These are phyloP conservation scores for Obba rivulosa DNA, from an alignment of 768 basidiomycete species.

Conservation along the genomic window DNA sequence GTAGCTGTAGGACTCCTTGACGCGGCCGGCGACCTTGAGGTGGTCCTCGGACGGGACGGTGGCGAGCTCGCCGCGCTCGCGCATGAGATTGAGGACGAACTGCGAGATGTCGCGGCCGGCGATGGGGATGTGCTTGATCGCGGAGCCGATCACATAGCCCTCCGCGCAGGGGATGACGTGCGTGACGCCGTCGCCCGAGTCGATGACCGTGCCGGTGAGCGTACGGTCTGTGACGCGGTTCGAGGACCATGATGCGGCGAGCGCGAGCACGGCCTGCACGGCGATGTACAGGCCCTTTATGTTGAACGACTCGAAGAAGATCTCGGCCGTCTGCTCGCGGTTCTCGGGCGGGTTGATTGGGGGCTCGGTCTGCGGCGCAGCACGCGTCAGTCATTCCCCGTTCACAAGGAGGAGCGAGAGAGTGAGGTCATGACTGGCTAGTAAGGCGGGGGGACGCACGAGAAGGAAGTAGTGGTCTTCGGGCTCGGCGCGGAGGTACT, in stretches of 20 bases:
- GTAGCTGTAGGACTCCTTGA: constrained; percentile 98
- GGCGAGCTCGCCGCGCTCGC: constrained; percentile 90
- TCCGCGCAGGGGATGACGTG: constrained; percentile 96
- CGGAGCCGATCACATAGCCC: constrained; percentile 97
- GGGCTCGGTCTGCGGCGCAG: constrained; percentile 81
- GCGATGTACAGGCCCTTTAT: constrained; percentile 98
- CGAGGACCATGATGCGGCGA: constrained; percentile 96
- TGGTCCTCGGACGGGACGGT: constrained; percentile 96
- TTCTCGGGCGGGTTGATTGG: constrained; percentile 98
- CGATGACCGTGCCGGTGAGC: constrained; percentile 95
- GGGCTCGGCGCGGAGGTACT: constrained; percentile 96
- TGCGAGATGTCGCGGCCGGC: constrained; percentile 96
- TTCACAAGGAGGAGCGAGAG: background rate
- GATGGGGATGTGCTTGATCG: constrained; percentile 98
- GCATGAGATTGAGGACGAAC: constrained; percentile 92
- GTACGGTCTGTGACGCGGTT: constrained; percentile 86
- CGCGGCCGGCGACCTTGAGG: constrained; percentile 81
- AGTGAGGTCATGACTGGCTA: background rate
- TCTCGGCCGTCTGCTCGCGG: constrained; percentile 97
- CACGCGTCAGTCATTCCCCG: constrained; percentile 4
- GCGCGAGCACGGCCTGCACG: constrained; percentile 96
- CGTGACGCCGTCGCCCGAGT: constrained; percentile 98
- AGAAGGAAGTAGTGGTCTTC: constrained; percentile 98
- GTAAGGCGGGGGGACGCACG: constrained; percentile 43
- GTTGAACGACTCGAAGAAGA: constrained; percentile 99